Conservation (phyloP, 2,329 filamentous ascomycete genomes). For the Fusarium robinianum region DNA sequence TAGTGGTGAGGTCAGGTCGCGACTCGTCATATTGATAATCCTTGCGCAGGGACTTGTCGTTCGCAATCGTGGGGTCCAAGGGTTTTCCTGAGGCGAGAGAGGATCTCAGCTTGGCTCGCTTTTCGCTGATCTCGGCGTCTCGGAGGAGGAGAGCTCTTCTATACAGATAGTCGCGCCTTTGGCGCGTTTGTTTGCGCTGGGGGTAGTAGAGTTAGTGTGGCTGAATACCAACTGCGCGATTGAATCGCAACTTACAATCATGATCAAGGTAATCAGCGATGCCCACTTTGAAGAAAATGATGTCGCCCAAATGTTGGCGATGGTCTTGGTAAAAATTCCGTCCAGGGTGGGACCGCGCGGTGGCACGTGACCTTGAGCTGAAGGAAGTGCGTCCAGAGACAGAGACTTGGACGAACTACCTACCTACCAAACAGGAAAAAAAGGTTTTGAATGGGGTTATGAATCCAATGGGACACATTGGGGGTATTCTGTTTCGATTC, state of each 20-base stretch:
- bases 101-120: slow-evolving; percentile 82
- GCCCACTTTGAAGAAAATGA: slow-evolving; percentile 3
- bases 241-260: slow-evolving; percentile 41
- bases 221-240: not conserved
- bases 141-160: slow-evolving; percentile 83
- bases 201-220: slow-evolving; percentile 27
- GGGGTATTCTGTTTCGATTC: no score
- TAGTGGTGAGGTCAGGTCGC: slow-evolving; percentile 64
- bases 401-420: no score
- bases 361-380: no score
- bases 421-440: no score
- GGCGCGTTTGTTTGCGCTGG: slow-evolving; percentile 49
- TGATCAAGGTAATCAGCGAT: slow-evolving; percentile 17
- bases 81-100: slow-evolving; percentile 89
- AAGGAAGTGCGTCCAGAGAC: no score
- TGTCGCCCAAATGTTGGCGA: not conserved
- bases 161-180: slow-evolving; percentile 70
- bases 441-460: no score
- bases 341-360: no score
- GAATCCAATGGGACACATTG: no score
- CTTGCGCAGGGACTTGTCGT: slow-evolving; percentile 80
- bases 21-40: slow-evolving; percentile 96
- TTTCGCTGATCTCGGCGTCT: slow-evolving; percentile 91
- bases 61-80: slow-evolving; percentile 78
- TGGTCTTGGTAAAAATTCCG: no score